phyloP scores from a whole-genome alignment of 257 asterid species.

The Plantago elongata region DNA sequence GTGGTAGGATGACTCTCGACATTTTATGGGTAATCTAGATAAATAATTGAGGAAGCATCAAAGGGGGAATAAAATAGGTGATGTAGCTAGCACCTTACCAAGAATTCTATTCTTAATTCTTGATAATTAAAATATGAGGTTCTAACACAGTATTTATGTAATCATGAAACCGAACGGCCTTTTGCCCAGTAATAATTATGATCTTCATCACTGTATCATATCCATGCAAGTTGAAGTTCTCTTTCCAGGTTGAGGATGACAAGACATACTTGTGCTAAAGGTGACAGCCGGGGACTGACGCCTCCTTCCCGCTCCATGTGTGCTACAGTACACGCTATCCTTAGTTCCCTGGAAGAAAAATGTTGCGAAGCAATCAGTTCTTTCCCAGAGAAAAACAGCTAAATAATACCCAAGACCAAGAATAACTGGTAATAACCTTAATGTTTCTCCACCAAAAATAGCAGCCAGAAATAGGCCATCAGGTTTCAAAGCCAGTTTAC shows the following conservation, averaged over 20 bases:
- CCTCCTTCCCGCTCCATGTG: conserved; percentile 99
- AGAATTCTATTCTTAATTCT: too few relatives aligned
- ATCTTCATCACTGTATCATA: not conserved
- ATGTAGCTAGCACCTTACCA: not conserved
- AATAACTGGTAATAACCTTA: conserved; percentile 42
- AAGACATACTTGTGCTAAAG: conserved; percentile 79
- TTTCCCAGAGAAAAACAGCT: conserved; percentile 5
- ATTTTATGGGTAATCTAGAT: too few relatives aligned
- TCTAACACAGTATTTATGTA: too few relatives aligned
- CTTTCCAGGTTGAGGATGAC: conserved; percentile 2
- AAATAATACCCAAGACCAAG: conserved; percentile 9
- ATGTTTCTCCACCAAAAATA: conserved; percentile 95
- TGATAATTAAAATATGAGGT: too few relatives aligned
- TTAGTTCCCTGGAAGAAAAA: conserved; percentile 62
- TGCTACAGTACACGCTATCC: conserved; percentile 91
- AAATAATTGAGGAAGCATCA: not conserved
- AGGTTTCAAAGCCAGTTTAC: conserved; percentile 88
- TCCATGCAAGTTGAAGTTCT: not conserved
- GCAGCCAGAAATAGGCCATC: conserved; percentile 96
- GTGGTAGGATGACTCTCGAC: too few relatives aligned
- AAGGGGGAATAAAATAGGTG: not conserved
- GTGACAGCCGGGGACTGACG: conserved; percentile 89
- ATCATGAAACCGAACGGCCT: not conserved
- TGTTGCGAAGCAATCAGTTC: conserved; percentile 5
- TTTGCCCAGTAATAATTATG: not conserved